Base-by-base conservation (phyloP, 2,329 filamentous ascomycete genomes). In the Sporothrix inflata region DNA sequence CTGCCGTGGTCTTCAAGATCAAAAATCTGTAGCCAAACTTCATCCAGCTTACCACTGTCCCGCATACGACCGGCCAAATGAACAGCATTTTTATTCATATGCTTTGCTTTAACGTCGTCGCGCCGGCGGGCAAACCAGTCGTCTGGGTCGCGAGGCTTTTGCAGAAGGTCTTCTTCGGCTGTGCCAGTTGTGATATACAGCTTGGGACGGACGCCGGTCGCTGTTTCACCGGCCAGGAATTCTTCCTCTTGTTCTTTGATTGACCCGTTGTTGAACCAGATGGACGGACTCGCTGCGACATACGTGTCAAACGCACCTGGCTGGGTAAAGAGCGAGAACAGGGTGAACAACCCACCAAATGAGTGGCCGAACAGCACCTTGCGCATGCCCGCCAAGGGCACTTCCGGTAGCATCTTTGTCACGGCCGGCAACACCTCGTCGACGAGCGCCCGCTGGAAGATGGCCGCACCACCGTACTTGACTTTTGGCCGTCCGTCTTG, bases 291-390 rank as follows among this genome's bases (percentile, higher is more conserved):
- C 4, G 63, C 63, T 7, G 63, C 42, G 21, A 67, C 27, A 9
- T 49, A 67, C 14, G 63, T 67, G 16, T 67, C 42, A 49, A 67
- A 67, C 4, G 51, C 14, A 6, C 21, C 63, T 3, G 63, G 63
- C 16, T 27, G 21, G 2, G 40, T 67, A 12, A 49, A 67, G 2
- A 67, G 45, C 21, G 63, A 49, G 45, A 45, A 67, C 6, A 67
- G 42, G 1, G 63, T 49, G 42, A 67, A 49, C 9, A 67, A 24
- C 4, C 63, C 63, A 8, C 63, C 63, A 34, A 67, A 67, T 8
- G 63, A 67, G 19, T 67, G 63, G 38, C 63, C 63, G 19, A 67
- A 67, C 1, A 67, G 24, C 1, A 67, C 42, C 16, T 49, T 67
- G 27, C 24, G 14, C 63, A 67, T 67, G 5, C 21, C 45, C 8